Base-by-base conservation (phyloP, 2,329 filamentous ascomycete species). In the Gnomoniopsis smithogilvyi region DNA sequence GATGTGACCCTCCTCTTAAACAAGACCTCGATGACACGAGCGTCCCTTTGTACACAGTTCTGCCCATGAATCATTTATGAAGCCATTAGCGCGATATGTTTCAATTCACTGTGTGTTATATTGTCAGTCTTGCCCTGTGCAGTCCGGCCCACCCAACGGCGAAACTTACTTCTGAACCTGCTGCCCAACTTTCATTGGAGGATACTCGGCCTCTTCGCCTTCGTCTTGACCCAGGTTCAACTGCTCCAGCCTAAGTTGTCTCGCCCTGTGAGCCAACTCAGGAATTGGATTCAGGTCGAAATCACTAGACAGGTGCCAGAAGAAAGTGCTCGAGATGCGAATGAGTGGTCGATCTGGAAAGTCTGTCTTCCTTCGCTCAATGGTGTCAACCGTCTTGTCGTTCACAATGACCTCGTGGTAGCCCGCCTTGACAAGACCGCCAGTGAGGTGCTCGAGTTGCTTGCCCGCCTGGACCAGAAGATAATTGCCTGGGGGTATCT, bases 321-420 rank as follows among this genome's bases (percentile, higher is more conserved):
- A 86, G 58, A 85, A 75, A 3, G 83, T 86, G 51, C 80, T 84
- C 38, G 81, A 84, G 67, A 86, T 86, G 51, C 83, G 75, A 17
- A 85, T 68, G 2, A 81, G 74, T 14, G 83, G 83, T 0, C 82
- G 70, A 19, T 79, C 77, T 0, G 81, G 79, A 12, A 71, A 64
- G 46, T 78, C 71, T 0, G 43, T 54, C 56, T 69, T 72, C 43
- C 83, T 76, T 53, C 67, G 67, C 62, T 74, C 74, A 3, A 85
- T 76, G 2, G 77, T 76, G 14, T 73, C 73, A 1, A 82, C 60
- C 0, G 83, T 86, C 63, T 72, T 69, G 8, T 80, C 75, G 67
- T 80, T 85, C 61, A 86, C 80, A 2, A 84, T 80, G 0, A 86
- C 83, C 73, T 86, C 83, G 71, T 86, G 83, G 72, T 76, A 86